Conservation (phyloP, 176 grass and related monocot species). For the Pharus latifolius region DNA sequence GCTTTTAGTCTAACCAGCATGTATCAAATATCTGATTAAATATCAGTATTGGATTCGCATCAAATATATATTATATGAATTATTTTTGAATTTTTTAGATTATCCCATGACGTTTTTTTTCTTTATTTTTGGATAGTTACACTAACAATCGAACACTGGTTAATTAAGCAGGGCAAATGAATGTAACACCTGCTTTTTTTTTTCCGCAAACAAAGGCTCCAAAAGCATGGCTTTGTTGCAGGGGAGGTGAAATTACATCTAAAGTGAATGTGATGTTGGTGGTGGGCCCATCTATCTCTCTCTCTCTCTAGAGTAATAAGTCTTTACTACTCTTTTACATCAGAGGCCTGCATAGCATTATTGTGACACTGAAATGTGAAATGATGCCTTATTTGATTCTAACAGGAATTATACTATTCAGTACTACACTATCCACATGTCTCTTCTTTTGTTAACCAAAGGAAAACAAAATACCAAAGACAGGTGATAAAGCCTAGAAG, state of each 20-base stretch:
- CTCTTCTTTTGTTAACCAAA: background rate
- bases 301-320: background rate
- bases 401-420: background rate
- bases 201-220: background rate
- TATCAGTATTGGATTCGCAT: no score
- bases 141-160: background rate
- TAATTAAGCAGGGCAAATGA: background rate
- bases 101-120: no score
- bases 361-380: background rate
- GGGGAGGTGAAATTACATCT: background rate
- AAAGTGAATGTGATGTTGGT: background rate
- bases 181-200: background rate
- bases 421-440: no score
- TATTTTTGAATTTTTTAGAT: no score
- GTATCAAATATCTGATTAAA: no score
- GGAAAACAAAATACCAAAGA: background rate
- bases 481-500: background rate
- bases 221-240: background rate
- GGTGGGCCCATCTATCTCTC: background rate
- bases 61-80: no score
- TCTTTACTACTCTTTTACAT: no score
- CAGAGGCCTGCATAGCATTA: background rate
- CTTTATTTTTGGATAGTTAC: no score
- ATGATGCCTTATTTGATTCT: background rate
- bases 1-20: no score